Evolutionary conservation across 371 early-diverging fungal species (phyloP), one percentile per base, ranked within the genome.

Genomic region (Mortierella sp.): DNA sequence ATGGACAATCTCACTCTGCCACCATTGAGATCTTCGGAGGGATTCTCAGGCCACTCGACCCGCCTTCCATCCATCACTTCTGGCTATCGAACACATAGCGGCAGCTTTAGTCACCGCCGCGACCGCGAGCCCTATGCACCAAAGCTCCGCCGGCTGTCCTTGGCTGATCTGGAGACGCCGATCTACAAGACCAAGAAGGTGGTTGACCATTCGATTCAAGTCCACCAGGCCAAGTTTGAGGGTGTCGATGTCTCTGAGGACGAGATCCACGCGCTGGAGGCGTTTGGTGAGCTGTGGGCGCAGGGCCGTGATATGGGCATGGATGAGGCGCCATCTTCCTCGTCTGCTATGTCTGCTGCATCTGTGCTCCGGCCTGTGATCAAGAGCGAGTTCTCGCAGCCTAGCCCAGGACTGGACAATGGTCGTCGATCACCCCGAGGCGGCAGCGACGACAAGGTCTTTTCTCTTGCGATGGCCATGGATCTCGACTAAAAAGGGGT

Each of bases 191-290:
- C 72, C 50, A 78, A 75, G 61, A 74, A 76, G 67, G 76, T 72
- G 1, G 66, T 76, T 9, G 73, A 74, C 34, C 77, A 81, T 13
- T 73, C 81, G 19, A 70, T 55, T 10, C 63, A 76, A 34, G 26
- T 73, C n/a, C 73, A 76, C 22, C 76, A 73, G 22, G 73, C 83
- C 48, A 69, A 68, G 34, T 68, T 69, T 37, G 83, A 78, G 24
- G 83, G 83, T 5, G 72, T 83, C 3, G 83, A 77, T 53, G 83
- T 83, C 29, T 83, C 83, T 11, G 83, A 77, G 43, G 79, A 83
- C 5, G 83, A 83, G 74, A 77, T 83, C 14, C 79, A 83, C 29
- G 83, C 83, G 9, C 64, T 83, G 41, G 83, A 83, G 48, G 83
- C 79, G 9, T 83, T 83, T 50, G 73, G 83, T 1, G 75, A 71